Percentiles rank a stretch among this genome's conserved stretches.
Evolutionary conservation across 2,329 filamentous ascomycete genomes (phyloP).

Genomic region (Cordyceps cateniannulata): DNA sequence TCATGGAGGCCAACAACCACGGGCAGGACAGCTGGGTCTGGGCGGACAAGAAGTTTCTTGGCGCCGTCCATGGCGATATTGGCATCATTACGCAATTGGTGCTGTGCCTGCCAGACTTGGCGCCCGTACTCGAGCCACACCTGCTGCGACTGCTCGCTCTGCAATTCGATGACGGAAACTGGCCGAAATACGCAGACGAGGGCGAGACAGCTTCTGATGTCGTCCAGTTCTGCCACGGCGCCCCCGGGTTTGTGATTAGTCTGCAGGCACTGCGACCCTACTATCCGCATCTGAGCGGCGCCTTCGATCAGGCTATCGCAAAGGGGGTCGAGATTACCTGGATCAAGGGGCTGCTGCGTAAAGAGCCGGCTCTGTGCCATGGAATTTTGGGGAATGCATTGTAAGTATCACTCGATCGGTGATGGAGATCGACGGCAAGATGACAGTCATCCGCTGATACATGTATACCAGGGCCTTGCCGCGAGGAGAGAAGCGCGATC

Average conservation of each 20-base stretch:
- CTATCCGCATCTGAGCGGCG: constrained; percentile 47
- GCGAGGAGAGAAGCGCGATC: constrained; percentile 25
- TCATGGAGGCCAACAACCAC: constrained; percentile 44
- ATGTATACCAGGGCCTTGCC: constrained; percentile 23
- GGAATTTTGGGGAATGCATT: constrained; percentile 60
- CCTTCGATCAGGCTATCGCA: constrained; percentile 46
- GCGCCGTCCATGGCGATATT: constrained; percentile 61
- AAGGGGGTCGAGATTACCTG: constrained; percentile 47
- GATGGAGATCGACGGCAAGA: not conserved
- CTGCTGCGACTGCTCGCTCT: constrained; percentile 50
- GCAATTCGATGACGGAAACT: constrained; percentile 58
- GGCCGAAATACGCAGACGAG: constrained; percentile 43
- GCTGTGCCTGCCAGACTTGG: constrained; percentile 47
- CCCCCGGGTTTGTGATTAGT: constrained; percentile 55
- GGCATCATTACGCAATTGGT: constrained; percentile 67
- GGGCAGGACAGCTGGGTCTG: constrained; percentile 50
- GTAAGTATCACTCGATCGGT: constrained; percentile 33
- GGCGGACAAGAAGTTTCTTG: constrained; percentile 56
- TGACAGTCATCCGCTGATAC: not conserved
- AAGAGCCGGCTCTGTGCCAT: constrained; percentile 60
- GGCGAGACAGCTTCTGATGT: constrained; percentile 36
- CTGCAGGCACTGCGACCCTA: constrained; percentile 48
- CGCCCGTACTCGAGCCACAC: constrained; percentile 44
- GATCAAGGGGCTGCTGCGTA: constrained; percentile 53
- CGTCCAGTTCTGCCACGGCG: constrained; percentile 63